Percentiles rank a stretch among this genome's conserved stretches.
phyloP scores from a whole-genome alignment of 2,329 filamentous ascomycete species.

The Davidsoniella eucalypti region DNA sequence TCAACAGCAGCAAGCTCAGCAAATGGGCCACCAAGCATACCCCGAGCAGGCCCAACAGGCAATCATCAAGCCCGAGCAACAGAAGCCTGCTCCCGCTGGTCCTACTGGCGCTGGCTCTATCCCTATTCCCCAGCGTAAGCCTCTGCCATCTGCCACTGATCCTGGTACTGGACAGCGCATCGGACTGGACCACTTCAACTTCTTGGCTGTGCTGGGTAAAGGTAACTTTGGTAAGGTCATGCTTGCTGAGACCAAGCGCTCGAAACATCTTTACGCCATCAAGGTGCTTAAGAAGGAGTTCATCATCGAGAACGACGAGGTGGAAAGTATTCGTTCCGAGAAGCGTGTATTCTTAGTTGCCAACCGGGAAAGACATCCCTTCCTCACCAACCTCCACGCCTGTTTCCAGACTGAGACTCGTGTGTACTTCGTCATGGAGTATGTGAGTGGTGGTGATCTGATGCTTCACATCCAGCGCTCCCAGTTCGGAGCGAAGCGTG shows the following conservation, averaged over 20 bases:
- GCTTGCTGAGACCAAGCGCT: slow-evolving; percentile 90
- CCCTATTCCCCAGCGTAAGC: slow-evolving; percentile 28
- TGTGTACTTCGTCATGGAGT: slow-evolving; percentile 99
- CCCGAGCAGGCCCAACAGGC: slow-evolving; percentile 19
- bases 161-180: slow-evolving; percentile 68
- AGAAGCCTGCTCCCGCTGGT: slow-evolving; percentile 16
- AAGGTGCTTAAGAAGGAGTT: slow-evolving; percentile 99
- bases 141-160: slow-evolving; percentile 53
- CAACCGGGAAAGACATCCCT: slow-evolving; percentile 92
- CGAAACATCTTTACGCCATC: slow-evolving; percentile 87
- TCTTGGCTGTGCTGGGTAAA: slow-evolving; percentile 92
- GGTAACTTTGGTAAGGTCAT: slow-evolving; percentile 99
- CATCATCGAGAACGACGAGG: slow-evolving; percentile 98
- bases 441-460: slow-evolving; percentile 92
- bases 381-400: slow-evolving; percentile 84
- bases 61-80: slow-evolving; percentile 20
- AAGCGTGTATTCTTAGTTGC: slow-evolving; percentile 95
- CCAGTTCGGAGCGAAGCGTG: slow-evolving; percentile 86
- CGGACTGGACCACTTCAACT: slow-evolving; percentile 96
- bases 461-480: slow-evolving; percentile 98
- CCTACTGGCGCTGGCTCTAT: slow-evolving; percentile 16
- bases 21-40: slow-evolving; percentile 21
- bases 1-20: slow-evolving; percentile 18
- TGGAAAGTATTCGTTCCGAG: slow-evolving; percentile 92
- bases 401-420: slow-evolving; percentile 98